Evolutionary conservation across 768 basidiomycete species (phyloP), one percentile per base, ranked within the genome.

Genomic region (Tylopilus felleus): DNA sequence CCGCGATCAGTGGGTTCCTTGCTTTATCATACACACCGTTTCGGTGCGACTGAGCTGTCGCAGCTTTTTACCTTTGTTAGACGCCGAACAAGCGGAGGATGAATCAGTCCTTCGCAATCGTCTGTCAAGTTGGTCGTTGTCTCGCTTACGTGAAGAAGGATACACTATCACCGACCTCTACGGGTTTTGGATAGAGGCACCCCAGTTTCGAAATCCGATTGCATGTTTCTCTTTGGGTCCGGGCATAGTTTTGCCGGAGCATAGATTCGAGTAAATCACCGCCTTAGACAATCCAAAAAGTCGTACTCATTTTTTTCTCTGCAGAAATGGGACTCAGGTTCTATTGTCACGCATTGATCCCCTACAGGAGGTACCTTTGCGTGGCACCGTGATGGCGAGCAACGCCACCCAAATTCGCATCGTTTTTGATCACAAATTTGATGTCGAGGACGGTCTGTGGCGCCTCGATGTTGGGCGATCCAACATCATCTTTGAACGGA

Each of bases 401-500:
- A 77, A 76, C 2, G 64, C 76, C 1, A 80, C 82, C 12, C 77
- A 82, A 44, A 67, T 92, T 40, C 77, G 77, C 14, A 67, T 91
- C 19, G 73, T 77, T 2, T 90, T 91, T 53, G 71, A 75, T 1
- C 76, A 84, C 14, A 65, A 57, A 51, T 83, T 70, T 66, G 77
- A 70, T 3, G 47, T 78, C 16, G 68, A 65, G 39, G 72, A 77
- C 3, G 79, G 80, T 2, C 52, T 60, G 39, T 91, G 86, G 85
- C 72, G 82, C 36, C 63, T 95, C 42, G 93, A 95, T 62, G 66
- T 92, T 2, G 88, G 86, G 6, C 75, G 76, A 10, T 84, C 84
- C 22, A 82, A 84, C 55, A 77, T 90, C 43, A 77, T 83, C 14
- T 84, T 79, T 55, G 75, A 82, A 28, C 79, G 88, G 40, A 92